phyloP scores from a whole-genome alignment of 805 yeast species.

The Komagataella pastoris region DNA sequence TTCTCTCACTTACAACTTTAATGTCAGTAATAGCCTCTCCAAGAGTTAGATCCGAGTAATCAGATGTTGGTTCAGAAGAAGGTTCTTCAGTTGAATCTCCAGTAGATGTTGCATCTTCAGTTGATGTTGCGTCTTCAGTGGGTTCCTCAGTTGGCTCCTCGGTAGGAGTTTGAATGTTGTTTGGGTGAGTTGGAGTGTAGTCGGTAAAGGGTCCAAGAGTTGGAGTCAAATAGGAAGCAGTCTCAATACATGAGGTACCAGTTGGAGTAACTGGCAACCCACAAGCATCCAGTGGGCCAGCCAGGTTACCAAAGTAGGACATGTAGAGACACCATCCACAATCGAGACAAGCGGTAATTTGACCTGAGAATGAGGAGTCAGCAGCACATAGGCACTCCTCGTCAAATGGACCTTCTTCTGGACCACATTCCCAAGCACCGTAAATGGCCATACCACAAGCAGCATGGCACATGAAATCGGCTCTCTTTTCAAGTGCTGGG shows the following conservation, averaged over 20 bases:
- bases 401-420: background rate
- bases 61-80: background rate
- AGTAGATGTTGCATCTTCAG: background rate
- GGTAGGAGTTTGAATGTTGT: background rate
- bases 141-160: background rate
- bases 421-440: background rate
- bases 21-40: background rate
- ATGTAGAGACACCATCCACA: slow-evolving; percentile 6
- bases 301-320: slow-evolving; percentile 3
- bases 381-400: slow-evolving; percentile 5
- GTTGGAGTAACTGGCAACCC: slow-evolving; percentile 5
- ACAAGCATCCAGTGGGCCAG: slow-evolving; percentile 4
- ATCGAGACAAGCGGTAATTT: slow-evolving; percentile 4
- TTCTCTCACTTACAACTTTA: background rate
- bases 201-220: background rate
- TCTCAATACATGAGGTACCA: slow-evolving; percentile 3
- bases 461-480: slow-evolving; percentile 4
- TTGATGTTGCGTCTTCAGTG: background rate
- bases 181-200: background rate
- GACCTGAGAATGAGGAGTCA: slow-evolving; percentile 2
- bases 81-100: background rate
- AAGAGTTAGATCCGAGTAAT: background rate
- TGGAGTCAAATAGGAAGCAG: background rate
- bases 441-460: background rate
- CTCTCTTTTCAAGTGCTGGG: background rate